Evolutionary conservation across 2,329 filamentous ascomycete genomes (phyloP).

Genomic region (Boeremia lycopersici): DNA sequence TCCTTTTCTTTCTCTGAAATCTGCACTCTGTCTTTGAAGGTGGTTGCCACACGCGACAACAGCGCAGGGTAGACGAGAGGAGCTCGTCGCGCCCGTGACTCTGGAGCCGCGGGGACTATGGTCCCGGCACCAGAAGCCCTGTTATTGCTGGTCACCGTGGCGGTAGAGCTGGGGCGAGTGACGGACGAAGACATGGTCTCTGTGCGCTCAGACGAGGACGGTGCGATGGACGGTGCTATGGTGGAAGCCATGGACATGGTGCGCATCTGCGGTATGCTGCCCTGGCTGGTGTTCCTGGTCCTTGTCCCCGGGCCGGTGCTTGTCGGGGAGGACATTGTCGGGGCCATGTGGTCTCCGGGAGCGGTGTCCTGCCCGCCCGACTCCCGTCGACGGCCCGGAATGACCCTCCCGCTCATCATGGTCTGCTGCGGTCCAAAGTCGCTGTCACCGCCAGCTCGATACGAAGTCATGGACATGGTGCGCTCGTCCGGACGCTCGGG

Average conservation of each 20-base stretch:
- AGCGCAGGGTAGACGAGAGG: slow-evolving; percentile 93
- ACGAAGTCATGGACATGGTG: slow-evolving; percentile 93
- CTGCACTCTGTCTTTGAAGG: slow-evolving; percentile 86
- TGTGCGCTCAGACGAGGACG: slow-evolving; percentile 65
- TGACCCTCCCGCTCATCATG: slow-evolving; percentile 89
- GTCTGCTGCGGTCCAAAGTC: slow-evolving; percentile 74
- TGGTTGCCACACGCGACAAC: slow-evolving; percentile 89
- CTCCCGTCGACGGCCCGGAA: slow-evolving; percentile 75
- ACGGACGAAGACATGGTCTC: slow-evolving; percentile 61
- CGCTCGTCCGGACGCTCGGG: slow-evolving; percentile 91
- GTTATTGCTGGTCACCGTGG: slow-evolving; percentile 42
- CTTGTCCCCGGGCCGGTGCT: slow-evolving; percentile 41
- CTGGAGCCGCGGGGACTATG: slow-evolving; percentile 53
- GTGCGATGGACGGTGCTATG: slow-evolving; percentile 54
- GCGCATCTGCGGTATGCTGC: slow-evolving; percentile 56
- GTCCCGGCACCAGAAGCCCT: slow-evolving; percentile 42
- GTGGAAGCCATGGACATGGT: slow-evolving; percentile 95
- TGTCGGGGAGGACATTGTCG: slow-evolving; percentile 29
- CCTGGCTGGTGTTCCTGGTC: slow-evolving; percentile 44
- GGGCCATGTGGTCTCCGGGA: slow-evolving; percentile 25
- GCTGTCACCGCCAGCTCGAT: slow-evolving; percentile 74
- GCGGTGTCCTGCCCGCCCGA: slow-evolving; percentile 49
- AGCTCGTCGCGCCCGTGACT: slow-evolving; percentile 61
- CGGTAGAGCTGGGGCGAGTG: slow-evolving; percentile 49
- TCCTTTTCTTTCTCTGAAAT: slow-evolving; percentile 93